Conservation (phyloP, 176 grass and related monocot genomes). For the Pontederia crassipes region DNA sequence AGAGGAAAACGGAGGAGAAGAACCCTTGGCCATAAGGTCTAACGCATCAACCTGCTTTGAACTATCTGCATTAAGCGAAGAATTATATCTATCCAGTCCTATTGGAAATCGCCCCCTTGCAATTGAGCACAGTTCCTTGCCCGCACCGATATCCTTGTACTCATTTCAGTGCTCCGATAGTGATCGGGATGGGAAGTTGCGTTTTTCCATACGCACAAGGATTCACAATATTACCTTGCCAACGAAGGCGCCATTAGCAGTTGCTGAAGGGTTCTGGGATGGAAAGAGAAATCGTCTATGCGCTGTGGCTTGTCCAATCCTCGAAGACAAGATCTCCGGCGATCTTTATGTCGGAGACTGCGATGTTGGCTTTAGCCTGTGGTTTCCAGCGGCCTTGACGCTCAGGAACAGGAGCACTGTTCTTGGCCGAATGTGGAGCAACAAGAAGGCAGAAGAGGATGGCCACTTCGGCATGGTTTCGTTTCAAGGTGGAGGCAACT, state of each 20-base stretch:
- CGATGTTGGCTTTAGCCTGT: constrained; percentile 19
- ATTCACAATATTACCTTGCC: not conserved
- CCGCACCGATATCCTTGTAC: constrained; percentile 22
- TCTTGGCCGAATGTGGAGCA: constrained; percentile 25
- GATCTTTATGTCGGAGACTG: constrained; percentile 19
- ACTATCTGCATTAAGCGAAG: not conserved
- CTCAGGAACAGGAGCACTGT: constrained; percentile 21
- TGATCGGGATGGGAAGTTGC: constrained; percentile 23
- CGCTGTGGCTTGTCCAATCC: constrained; percentile 32
- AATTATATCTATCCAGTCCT: not conserved
- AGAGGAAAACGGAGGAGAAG: not conserved
- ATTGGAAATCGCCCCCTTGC: not conserved
- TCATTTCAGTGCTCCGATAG: constrained; percentile 22
- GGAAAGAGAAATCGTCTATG: constrained; percentile 15
- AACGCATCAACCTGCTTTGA: not conserved
- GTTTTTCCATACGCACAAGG: constrained; percentile 29
- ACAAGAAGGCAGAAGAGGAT: not conserved
- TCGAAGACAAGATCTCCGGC: not conserved
- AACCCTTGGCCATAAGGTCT: not conserved
- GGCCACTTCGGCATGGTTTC: not conserved
- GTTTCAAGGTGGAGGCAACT: not conserved
- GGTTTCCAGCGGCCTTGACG: constrained; percentile 26
- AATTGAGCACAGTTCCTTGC: not conserved
- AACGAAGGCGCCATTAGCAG: constrained; percentile 9
- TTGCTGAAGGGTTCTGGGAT: constrained; percentile 57